These are phyloP conservation scores for Gossypium schwendimanii DNA, from an alignment of 441 rosid species.

Conservation along the genomic window DNA sequence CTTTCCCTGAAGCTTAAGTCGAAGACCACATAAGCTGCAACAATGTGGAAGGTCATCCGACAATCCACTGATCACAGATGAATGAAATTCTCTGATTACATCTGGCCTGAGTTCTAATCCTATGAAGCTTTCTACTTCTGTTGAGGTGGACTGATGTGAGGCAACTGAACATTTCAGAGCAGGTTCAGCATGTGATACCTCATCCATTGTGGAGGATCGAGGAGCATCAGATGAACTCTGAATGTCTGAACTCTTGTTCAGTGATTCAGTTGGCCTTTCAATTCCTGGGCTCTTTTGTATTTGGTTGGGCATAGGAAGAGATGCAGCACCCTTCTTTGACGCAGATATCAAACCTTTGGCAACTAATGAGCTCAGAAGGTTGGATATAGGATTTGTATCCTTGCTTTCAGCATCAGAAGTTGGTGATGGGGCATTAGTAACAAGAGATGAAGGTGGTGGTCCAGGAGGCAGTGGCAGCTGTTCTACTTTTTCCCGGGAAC, in stretches of 20 bases:
- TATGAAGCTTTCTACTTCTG: conserved; percentile 42
- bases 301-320: conserved; percentile 27
- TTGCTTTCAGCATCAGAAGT: conserved; percentile 36
- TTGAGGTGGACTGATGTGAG: conserved; percentile 21
- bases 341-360: conserved; percentile 90
- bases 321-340: conserved; percentile 40
- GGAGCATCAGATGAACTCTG: conserved; percentile 24
- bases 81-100: conserved; percentile 68
- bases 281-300: conserved; percentile 25
- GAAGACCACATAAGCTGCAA: conserved; percentile 75
- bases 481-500: conserved; percentile 37
- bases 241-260: conserved; percentile 14
- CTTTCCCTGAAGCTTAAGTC: conserved; percentile 53
- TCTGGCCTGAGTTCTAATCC: conserved; percentile 76
- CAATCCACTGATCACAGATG: conserved; percentile 56
- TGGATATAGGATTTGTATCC: conserved; percentile 60
- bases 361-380: conserved; percentile 79
- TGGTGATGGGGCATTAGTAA: conserved; percentile 26
- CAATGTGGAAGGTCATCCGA: conserved; percentile 56
- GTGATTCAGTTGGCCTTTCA: conserved; percentile 25
- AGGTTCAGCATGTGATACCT: conserved; percentile 27
- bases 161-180: conserved; percentile 26
- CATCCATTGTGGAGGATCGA: conserved; percentile 22
- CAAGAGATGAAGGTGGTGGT: conserved; percentile 31
- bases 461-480: conserved; percentile 38